phyloP scores from a whole-genome alignment of 2,329 filamentous ascomycete genomes.

The Didymella pinodella region DNA sequence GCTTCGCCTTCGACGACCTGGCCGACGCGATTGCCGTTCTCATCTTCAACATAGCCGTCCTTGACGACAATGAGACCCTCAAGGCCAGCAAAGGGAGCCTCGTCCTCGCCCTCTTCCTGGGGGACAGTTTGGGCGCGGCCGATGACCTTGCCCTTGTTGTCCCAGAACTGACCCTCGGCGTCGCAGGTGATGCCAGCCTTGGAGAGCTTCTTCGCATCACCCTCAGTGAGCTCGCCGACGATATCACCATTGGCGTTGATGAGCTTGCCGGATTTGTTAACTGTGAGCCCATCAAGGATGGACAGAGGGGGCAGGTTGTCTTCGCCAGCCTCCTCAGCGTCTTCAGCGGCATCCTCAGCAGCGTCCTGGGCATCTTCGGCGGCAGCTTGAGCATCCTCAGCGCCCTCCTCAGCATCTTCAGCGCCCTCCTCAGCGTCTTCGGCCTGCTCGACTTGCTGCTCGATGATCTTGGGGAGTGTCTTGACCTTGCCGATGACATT shows the following conservation, averaged over 20 bases:
- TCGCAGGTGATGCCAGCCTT: constrained; percentile 57
- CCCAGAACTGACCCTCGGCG: constrained; percentile 61
- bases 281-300: constrained; percentile 58
- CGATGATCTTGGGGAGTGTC: constrained; percentile 56
- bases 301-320: constrained; percentile 56
- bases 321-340: constrained; percentile 42
- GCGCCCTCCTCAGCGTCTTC: constrained; percentile 40
- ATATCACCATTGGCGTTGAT: constrained; percentile 57
- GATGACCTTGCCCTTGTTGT: constrained; percentile 62
- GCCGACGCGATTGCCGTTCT: constrained; percentile 60
- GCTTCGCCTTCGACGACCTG: constrained; percentile 59
- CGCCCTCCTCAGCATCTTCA: constrained; percentile 44
- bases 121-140: constrained; percentile 59
- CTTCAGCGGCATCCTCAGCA: constrained; percentile 44
- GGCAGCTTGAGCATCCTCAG: constrained; percentile 43
- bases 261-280: constrained; percentile 62
- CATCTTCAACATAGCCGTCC: constrained; percentile 59
- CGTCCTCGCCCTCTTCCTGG: constrained; percentile 57
- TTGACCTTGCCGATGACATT: constrained; percentile 69
- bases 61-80: constrained; percentile 60
- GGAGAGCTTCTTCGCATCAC: constrained; percentile 62
- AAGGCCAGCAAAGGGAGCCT: constrained; percentile 59
- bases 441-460: constrained; percentile 47
- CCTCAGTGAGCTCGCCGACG: constrained; percentile 60
- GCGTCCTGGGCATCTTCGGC: constrained; percentile 46